phyloP scores from a whole-genome alignment of 495 filamentous ascomycete genomes.

The Lophiotrema nucula region DNA sequence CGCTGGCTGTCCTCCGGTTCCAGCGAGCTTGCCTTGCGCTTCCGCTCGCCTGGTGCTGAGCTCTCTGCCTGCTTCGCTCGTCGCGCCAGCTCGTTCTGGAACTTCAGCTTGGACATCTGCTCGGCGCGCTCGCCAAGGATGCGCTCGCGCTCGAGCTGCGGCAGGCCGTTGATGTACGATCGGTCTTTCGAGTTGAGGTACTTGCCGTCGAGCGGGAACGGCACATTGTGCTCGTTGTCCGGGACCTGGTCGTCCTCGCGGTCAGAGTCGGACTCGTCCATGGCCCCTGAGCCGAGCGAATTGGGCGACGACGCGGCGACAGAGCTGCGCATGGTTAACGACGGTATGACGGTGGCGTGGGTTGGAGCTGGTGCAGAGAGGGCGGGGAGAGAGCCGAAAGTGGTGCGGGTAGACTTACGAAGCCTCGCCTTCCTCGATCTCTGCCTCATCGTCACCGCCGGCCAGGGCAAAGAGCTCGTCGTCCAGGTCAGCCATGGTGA shows the following conservation, averaged over 20 bases:
- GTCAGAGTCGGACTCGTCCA: slow-evolving; percentile 86
- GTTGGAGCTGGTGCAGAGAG: slow-evolving; percentile 16
- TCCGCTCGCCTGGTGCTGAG: slow-evolving; percentile 51
- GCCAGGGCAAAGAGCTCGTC: slow-evolving; percentile 86
- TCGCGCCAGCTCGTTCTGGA: slow-evolving; percentile 80
- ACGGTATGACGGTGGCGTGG: not conserved
- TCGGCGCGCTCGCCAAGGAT: slow-evolving; percentile 85
- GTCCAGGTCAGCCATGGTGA: slow-evolving; percentile 54
- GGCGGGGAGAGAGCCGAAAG: not conserved
- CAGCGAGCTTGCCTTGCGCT: slow-evolving; percentile 73
- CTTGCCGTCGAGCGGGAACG: slow-evolving; percentile 86
- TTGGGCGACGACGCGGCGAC: slow-evolving; percentile 66
- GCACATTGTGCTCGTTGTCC: slow-evolving; percentile 57
- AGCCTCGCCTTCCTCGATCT: slow-evolving; percentile 71
- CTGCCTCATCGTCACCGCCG: slow-evolving; percentile 58
- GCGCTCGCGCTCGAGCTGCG: slow-evolving; percentile 85
- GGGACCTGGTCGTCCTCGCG: slow-evolving; percentile 51
- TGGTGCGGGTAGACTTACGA: slow-evolving; percentile 57
- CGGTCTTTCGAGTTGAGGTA: slow-evolving; percentile 80
- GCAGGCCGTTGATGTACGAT: slow-evolving; percentile 76
- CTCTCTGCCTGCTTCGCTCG: slow-evolving; percentile 62
- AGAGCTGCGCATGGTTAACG: slow-evolving; percentile 49
- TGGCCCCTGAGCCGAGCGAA: slow-evolving; percentile 78
- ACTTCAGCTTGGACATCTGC: slow-evolving; percentile 72
- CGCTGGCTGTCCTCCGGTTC: slow-evolving; percentile 67